These are phyloP conservation scores for Chaetomium tenue DNA, from an alignment of 495 filamentous ascomycete genomes.

Conservation along the genomic window DNA sequence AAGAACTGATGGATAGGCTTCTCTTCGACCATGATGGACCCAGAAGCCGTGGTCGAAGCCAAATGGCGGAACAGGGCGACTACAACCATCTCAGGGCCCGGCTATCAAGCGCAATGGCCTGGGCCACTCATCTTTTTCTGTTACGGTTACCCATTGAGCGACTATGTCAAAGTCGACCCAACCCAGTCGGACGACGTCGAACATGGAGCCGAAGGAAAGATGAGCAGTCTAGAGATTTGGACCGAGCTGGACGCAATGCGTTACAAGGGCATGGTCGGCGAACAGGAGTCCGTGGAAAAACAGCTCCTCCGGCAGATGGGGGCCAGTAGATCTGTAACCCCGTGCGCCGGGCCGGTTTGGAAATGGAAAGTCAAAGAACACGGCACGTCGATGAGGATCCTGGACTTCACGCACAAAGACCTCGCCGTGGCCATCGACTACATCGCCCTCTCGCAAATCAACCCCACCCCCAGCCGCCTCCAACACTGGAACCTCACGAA, in stretches of 20 bases:
- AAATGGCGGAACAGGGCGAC: background rate
- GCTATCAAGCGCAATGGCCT: background rate
- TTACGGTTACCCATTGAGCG: constrained; percentile 15
- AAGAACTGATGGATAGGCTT: background rate
- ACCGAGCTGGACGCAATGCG: background rate
- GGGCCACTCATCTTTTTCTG: constrained; percentile 8
- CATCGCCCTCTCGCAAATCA: background rate
- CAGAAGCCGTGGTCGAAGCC: background rate
- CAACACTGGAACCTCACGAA: no score
- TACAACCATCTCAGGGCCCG: background rate
- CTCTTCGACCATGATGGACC: background rate
- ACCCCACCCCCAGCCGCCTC: background rate
- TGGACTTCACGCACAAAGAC: constrained; percentile 8
- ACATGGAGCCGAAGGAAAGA: background rate
- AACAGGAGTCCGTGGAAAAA: no score
- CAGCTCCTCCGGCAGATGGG: no score
- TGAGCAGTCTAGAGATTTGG: constrained; percentile 10
- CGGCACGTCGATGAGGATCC: constrained; percentile 16
- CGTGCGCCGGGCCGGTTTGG: background rate
- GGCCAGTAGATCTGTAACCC: no score
- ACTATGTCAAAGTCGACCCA: constrained; percentile 13
- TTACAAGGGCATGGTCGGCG: background rate
- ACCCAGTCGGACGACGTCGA: background rate
- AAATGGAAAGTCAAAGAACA: constrained; percentile 11
- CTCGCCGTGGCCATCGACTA: background rate